Evolutionary conservation across 1,284 basidiomycete genomes (phyloP).

Genomic region (Ganoderma multipileum): DNA sequence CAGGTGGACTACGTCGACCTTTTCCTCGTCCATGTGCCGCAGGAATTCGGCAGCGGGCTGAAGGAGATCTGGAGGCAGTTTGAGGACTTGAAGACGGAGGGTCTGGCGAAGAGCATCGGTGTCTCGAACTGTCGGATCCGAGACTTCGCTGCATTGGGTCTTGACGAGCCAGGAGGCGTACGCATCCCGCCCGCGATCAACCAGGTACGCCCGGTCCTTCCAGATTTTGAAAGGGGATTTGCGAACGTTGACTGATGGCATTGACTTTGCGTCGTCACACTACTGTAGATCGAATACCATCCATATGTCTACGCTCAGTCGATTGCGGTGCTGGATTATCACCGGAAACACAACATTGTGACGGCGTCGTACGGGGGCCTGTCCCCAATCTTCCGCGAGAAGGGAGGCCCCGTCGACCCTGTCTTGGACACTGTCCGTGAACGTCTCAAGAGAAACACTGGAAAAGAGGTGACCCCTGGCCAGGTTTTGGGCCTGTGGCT

Average conservation of each 20-base stretch:
- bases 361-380: slow-evolving; percentile 74
- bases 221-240: too few relatives aligned
- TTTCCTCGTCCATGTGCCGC: slow-evolving; percentile 78
- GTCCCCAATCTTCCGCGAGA: slow-evolving; percentile 61
- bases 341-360: slow-evolving; percentile 67
- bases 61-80: slow-evolving; percentile 73
- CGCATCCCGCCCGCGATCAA: slow-evolving; percentile 73
- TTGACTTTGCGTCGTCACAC: neutral
- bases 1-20: slow-evolving; percentile 76
- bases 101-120: slow-evolving; percentile 80
- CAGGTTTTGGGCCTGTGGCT: slow-evolving; percentile 48
- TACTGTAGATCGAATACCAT: slow-evolving; percentile 76
- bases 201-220: slow-evolving; percentile 57
- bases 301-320: slow-evolving; percentile 75
- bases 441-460: slow-evolving; percentile 39
- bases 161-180: slow-evolving; percentile 25
- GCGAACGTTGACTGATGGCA: neutral
- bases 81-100: slow-evolving; percentile 72
- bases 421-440: slow-evolving; percentile 35
- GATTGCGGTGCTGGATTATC: slow-evolving; percentile 59
- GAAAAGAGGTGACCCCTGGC: slow-evolving; percentile 40
- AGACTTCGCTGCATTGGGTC: slow-evolving; percentile 65
- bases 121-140: slow-evolving; percentile 83
- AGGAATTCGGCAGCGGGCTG: slow-evolving; percentile 49
- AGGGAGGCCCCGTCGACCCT: slow-evolving; percentile 62